These are phyloP conservation scores for Coccinonectria pachysandricola DNA, from an alignment of 2,329 filamentous ascomycete genomes.

Conservation along the genomic window DNA sequence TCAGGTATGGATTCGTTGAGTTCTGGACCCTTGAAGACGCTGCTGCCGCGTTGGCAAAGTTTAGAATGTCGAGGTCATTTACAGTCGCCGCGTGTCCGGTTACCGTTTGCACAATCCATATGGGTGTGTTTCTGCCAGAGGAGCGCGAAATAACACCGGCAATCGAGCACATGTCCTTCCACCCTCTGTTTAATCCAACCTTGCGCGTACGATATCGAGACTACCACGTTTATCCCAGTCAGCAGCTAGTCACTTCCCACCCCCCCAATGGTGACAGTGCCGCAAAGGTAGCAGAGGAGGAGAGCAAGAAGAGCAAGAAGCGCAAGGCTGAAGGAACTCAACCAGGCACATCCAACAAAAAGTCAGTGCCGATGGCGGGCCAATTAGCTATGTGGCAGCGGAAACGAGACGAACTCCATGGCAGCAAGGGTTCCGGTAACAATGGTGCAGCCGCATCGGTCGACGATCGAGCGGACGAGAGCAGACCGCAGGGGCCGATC, in stretches of 20 bases:
- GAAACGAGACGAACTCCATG: constrained; percentile 32
- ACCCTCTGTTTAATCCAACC: constrained; percentile 56
- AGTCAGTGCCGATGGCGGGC: constrained; percentile 29
- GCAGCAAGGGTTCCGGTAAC: constrained; percentile 4
- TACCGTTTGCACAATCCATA: constrained; percentile 64
- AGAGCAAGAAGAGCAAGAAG: constrained; percentile 39
- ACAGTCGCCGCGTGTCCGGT: constrained; percentile 67
- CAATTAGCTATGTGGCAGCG: constrained; percentile 36
- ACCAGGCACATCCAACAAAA: constrained; percentile 23
- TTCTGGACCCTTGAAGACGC: constrained; percentile 70
- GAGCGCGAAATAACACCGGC: constrained; percentile 45
- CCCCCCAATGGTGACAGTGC: constrained; percentile 28
- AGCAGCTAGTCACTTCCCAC: constrained; percentile 47
- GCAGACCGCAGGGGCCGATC: constrained; percentile 16
- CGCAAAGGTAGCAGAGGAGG: constrained; percentile 14
- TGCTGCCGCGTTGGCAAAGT: constrained; percentile 61
- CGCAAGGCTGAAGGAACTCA: constrained; percentile 37
- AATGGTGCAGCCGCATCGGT: neutral
- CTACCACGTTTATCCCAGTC: constrained; percentile 58
- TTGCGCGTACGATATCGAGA: constrained; percentile 70
- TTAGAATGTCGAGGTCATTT: constrained; percentile 62
- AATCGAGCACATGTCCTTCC: constrained; percentile 56
- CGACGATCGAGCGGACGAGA: constrained; percentile 3
- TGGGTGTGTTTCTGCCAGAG: constrained; percentile 74
- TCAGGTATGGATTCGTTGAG: constrained; percentile 76